These are phyloP conservation scores for Naganishia friedmannii DNA, from an alignment of 768 basidiomycete genomes.

Conservation along the genomic window DNA sequence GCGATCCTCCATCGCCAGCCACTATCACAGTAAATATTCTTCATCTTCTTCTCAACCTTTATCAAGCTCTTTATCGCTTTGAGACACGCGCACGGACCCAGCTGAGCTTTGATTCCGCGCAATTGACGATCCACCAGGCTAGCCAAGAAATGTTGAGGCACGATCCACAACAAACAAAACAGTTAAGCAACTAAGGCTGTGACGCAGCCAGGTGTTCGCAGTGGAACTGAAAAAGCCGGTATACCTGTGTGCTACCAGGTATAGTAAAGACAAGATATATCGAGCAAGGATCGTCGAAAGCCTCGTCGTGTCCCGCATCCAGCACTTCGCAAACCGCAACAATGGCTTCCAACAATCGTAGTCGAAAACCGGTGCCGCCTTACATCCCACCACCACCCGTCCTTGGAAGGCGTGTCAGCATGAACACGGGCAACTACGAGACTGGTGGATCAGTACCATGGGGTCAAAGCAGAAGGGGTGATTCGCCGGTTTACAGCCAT, in stretches of 20 bases:
- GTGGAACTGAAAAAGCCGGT: background rate
- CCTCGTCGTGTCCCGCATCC: background rate
- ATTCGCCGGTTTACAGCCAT: background rate
- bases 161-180: background rate
- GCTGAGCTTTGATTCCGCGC: background rate
- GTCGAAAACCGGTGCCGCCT: slow-evolving; percentile 12
- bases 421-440: slow-evolving; percentile 15
- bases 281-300: background rate
- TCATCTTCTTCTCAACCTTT: no score
- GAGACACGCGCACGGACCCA: slow-evolving; percentile 3
- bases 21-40: no score
- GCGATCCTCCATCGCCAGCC: no score
- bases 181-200: background rate
- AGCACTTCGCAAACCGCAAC: background rate
- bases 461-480: slow-evolving; percentile 9
- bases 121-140: background rate
- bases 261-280: background rate
- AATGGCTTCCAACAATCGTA: slow-evolving; percentile 18
- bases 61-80: background rate
- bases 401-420: slow-evolving; percentile 10
- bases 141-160: slow-evolving; percentile 6
- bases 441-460: slow-evolving; percentile 2
- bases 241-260: background rate
- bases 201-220: slow-evolving; percentile 2
- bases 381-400: slow-evolving; percentile 12